Base-by-base conservation (phyloP, 2,329 filamentous ascomycete species). In the Aspergillus transmontanensis region DNA sequence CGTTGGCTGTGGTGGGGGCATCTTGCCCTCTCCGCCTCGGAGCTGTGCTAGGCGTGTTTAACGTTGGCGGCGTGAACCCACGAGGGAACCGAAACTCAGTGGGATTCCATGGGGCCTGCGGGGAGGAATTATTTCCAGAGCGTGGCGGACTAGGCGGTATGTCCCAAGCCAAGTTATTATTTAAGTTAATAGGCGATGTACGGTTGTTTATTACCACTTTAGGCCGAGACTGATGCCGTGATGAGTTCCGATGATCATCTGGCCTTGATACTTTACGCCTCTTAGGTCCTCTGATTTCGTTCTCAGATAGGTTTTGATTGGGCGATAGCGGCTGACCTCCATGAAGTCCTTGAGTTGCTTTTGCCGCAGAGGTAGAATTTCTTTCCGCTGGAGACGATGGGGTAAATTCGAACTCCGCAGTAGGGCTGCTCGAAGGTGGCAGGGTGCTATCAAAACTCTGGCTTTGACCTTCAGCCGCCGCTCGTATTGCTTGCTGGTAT, bases 61-160 rank as follows among this genome's bases (percentile, higher is more conserved):
- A 59, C 14, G 69, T 51, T 23, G 72, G 69, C 21, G 76, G 73
- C 7, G 72, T 73, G 43, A 76, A 73, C 2, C 71, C 78, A 30
- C 62, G 73, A 32, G 80, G 79, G 41, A 79, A 77, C 6, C 73
- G 75, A 56, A 81, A 80, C 21, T 66, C 71, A 34, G 70, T 68
- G 26, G 67, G 63, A 23, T 55, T 61, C 34, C 67, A 71, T 16
- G 63, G 66, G 26, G 63, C 64, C 45, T 66, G 62, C 6, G 56
- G 59, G 2, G 77, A 76, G 21, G 75, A 75, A 1, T 66, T 62
- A 61, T 71, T 76, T 5, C 73, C 74, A 36, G 80, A 79, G 21
- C 70, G 71, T 36, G 80, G 79, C 19, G 81, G 79, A 28, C 80
- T 82, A 34, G 70, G 73, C 7, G 72, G 73, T 28, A 79, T 64